Conservation (phyloP, 2,329 filamentous ascomycete species). For the Mycosphaerelloides madeirae region DNA sequence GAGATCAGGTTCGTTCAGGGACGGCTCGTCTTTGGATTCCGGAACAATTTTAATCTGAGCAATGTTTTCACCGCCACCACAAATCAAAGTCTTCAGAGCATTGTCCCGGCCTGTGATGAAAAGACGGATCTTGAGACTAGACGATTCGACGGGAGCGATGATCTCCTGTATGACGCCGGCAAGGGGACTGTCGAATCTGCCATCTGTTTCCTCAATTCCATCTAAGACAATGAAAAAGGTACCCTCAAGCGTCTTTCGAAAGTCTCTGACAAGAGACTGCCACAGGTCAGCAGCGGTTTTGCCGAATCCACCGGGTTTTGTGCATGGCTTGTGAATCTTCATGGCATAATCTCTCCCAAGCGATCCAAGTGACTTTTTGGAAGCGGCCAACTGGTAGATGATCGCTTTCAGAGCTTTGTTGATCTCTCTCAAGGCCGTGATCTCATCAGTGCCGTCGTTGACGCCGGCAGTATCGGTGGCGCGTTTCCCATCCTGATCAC, state of each 20-base stretch:
- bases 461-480: too few species aligned
- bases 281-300: not conserved
- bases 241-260: not conserved
- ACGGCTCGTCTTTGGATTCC: not conserved
- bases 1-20: not conserved
- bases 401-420: not conserved
- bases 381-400: constrained; percentile 1
- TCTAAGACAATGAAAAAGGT: constrained; percentile 2
- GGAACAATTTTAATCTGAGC: not conserved
- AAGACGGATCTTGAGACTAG: not conserved
- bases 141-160: not conserved
- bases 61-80: not conserved
- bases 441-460: too few species aligned
- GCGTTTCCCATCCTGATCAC: not conserved
- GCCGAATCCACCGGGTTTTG: not conserved
- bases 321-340: not conserved
- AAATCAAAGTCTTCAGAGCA: not conserved
- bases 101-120: constrained; percentile 1
- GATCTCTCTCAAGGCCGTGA: too few species aligned
- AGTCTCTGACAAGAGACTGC: not conserved
- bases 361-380: not conserved
- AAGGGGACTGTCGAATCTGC: not conserved
- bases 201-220: not conserved
- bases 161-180: not conserved
- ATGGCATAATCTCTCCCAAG: not conserved